Evolutionary conservation across 2,329 filamentous ascomycete species (phyloP), one percentile per base, ranked within the genome.

Genomic region (Teratosphaeria destructans): DNA sequence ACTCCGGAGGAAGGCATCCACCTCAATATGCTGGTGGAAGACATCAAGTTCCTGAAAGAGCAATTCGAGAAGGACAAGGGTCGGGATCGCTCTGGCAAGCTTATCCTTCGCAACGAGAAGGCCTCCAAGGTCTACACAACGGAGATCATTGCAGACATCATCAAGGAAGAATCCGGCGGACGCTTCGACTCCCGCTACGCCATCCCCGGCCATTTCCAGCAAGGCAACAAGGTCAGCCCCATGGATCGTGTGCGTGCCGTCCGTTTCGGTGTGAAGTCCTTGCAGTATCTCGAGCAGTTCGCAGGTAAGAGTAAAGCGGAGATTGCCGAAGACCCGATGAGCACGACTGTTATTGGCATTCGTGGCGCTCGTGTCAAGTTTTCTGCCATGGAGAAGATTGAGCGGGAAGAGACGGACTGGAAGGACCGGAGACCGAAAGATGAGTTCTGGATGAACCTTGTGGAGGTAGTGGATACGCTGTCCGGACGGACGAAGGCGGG

Each of bases 81-180:
- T 60, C 89, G 94, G 73, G 90, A 87, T 55, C 86, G 92, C 58
- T 93, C 92, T 0, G 94, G 94, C 39, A 93, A 96, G 66, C 83
- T 97, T 62, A 95, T 99, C 64, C 84, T 99, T n/a, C 85, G 95
- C 73, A 97, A 97, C 75, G 94, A 99, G 75, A 92, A 91, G 75
- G 89, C 94, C 6, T 95, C 89, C 69, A 85, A 82, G 68, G 92
- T 92, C 16, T 97, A 96, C 80, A 89, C 83, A 56, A 95, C 94
- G 19, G 91, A 95, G 74, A 84, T 96, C 60, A 93, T 99, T 69
- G 92, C 93, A 37, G 88, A 93, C 71, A 96, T 97, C 76, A 96
- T 99, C 76, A 89, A 89, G 60, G 91, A 95, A 66, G 94, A 97
- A 74, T 89, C 91, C 8, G 87, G 89, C 67, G 91, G 91, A 64